phyloP scores from a whole-genome alignment of 2,329 filamentous ascomycete species.

The Allantophomopsis lycopodina region DNA sequence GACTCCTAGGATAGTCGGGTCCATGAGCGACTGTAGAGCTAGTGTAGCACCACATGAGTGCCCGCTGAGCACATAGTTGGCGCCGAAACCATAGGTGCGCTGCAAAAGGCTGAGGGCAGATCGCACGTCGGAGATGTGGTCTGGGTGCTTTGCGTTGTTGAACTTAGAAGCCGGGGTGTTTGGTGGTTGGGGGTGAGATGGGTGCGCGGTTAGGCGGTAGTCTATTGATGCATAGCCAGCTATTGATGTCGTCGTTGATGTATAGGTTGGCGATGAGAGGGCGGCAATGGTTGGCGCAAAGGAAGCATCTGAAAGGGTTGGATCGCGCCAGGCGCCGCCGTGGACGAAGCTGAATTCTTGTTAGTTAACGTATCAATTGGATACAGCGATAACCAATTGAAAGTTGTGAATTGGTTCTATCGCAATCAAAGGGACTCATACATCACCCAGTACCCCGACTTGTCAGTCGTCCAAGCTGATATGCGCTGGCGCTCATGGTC shows the following conservation, averaged over 20 bases:
- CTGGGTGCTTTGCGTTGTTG: slow-evolving; percentile 37
- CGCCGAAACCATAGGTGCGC: slow-evolving; percentile 24
- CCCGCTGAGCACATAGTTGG: slow-evolving; percentile 38
- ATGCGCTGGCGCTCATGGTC: too few species aligned
- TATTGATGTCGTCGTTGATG: slow-evolving; percentile 17
- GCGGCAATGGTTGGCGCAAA: slow-evolving; percentile 28
- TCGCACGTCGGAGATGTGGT: slow-evolving; percentile 42
- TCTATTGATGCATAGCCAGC: slow-evolving; percentile 49
- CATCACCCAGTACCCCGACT: too few species aligned
- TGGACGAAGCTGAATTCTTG: slow-evolving; percentile 26
- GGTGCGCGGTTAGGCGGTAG: slow-evolving; percentile 44
- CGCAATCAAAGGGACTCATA: too few species aligned
- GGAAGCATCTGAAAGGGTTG: slow-evolving; percentile 27
- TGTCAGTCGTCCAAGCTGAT: too few species aligned
- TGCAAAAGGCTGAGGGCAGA: slow-evolving; percentile 33
- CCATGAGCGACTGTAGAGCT: slow-evolving; percentile 43
- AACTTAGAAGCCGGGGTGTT: slow-evolving; percentile 16
- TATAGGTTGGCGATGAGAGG: slow-evolving; percentile 15
- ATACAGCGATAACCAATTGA: too few species aligned
- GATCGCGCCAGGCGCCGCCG: slow-evolving; percentile 49
- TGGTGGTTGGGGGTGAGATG: slow-evolving; percentile 28
- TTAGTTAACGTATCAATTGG: not conserved
- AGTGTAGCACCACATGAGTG: slow-evolving; percentile 52
- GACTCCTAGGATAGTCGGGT: slow-evolving; percentile 14
- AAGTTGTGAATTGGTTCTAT: too few species aligned